Evolutionary conservation across 2,329 filamentous ascomycete genomes (phyloP), one percentile per base, ranked within the genome.

Genomic region (Pseudopyrenochaeta lycopersici): DNA sequence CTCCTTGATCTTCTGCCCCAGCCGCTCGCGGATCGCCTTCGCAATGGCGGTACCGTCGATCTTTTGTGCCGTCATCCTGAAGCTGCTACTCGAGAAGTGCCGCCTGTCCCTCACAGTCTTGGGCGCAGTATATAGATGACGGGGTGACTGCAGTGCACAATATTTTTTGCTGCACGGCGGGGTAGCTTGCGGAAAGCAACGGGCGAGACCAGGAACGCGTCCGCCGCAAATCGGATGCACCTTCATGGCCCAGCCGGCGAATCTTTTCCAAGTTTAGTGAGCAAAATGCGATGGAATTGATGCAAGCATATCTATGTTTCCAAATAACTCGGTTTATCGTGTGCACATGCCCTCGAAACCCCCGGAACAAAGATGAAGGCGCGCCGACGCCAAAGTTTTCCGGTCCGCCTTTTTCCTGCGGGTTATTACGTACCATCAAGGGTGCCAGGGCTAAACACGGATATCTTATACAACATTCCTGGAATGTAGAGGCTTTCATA

Each of bases 31-130:
- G 75, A 98, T 97, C 74, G 82, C 85, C 82, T 94, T 96, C 67
- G 95, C 95, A 81, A 98, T 92, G 75, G 91, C 92, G 51, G 89
- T 97, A 82, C 95, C 95, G 81, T 99, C 95, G 71, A 99, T 95
- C 83, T 92, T 97, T 69, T 84, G 86, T 65, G 92, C 94, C 67
- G 87, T 86, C 93, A 97, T 98, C 73, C 79, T 82, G 78, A 80
- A 72, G 66, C 80, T 66, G 60, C 84, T 86, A 64, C 74, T 80
- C 59, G 81, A 82, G 71, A 87, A 84, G 4, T 21, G 36, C n/a
- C 36, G 11, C 14, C 9, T 20, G 11, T 14, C 9, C 7, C 21
- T 21, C 11, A 23, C 36, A 14, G 52, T 54, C 45, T 42, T 41
- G 17, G 56, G 48, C 15, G 48, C 51, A 29, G 55, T 67, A 62